Evolutionary conservation across 371 early-diverging fungal genomes (phyloP).

Genomic region (Mucor velutinosus): DNA sequence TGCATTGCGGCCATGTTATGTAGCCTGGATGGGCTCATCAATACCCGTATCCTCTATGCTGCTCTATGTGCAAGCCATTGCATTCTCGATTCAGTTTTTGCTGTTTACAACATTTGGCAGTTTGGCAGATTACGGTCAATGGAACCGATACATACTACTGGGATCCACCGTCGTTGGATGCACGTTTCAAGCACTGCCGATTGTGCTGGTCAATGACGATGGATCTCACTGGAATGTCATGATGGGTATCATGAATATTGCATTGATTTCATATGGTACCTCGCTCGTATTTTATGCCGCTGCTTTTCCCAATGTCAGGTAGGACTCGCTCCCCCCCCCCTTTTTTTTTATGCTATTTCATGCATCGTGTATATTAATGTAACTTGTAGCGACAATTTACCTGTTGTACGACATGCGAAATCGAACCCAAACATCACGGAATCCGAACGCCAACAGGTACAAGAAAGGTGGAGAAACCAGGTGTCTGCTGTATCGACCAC

Average conservation of each 20-base stretch:
- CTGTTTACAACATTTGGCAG: constrained; percentile 49
- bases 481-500: constrained; percentile 46
- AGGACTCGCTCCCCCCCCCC: not conserved
- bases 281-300: constrained; percentile 55
- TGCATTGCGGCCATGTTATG: constrained; percentile 33
- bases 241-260: constrained; percentile 47
- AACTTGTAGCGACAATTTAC: constrained; percentile 43
- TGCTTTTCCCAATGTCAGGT: constrained; percentile 52
- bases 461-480: constrained; percentile 49
- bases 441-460: constrained; percentile 22
- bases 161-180: constrained; percentile 42
- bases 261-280: constrained; percentile 48
- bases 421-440: constrained; percentile 21
- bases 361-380: not conserved
- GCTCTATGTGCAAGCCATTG: constrained; percentile 51
- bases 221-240: constrained; percentile 46
- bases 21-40: constrained; percentile 29
- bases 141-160: constrained; percentile 47
- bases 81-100: constrained; percentile 48
- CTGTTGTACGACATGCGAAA: constrained; percentile 42
- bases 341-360: not conserved
- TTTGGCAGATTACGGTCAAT: constrained; percentile 50
- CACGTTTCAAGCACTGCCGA: constrained; percentile 43
- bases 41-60: constrained; percentile 49
- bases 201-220: constrained; percentile 41